phyloP scores from a whole-genome alignment of 73 alveolate genomes.

The Paramecium caudatum region DNA sequence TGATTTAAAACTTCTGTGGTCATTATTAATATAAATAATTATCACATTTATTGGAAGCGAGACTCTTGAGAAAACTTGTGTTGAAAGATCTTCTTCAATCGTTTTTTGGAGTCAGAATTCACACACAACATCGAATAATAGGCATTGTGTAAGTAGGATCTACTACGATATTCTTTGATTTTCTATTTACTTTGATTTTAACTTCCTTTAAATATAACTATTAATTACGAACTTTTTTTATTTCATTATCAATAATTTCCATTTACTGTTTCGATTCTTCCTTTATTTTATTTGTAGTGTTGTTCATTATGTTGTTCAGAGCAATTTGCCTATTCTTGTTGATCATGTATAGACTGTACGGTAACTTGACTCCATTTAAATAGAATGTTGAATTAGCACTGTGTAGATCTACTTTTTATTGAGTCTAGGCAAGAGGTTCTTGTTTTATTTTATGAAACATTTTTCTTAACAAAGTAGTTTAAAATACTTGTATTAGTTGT shows the following conservation, averaged over 20 bases:
- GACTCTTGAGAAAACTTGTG: conserved; percentile 15
- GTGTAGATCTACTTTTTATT: too few relatives aligned
- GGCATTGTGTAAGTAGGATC: conserved; percentile 31
- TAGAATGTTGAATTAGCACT: not conserved
- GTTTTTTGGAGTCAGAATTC: conserved; percentile 8
- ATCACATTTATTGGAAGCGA: conserved; percentile 55
- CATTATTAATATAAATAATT: too few relatives aligned
- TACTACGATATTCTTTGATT: conserved; percentile 37
- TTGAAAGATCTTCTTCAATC: not conserved
- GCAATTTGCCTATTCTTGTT: conserved; percentile 9
- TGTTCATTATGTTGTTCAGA: not conserved
- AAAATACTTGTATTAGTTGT: not conserved
- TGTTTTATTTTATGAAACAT: too few relatives aligned
- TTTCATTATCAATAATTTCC: not conserved
- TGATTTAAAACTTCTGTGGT: too few relatives aligned
- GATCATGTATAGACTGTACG: conserved; percentile 11
- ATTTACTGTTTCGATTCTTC: conserved; percentile 3
- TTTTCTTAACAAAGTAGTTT: too few relatives aligned
- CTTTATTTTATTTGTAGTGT: not conserved
- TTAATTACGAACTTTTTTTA: conserved; percentile 17
- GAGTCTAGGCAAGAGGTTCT: too few relatives aligned
- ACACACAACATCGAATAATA: conserved; percentile 14
- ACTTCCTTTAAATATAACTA: not conserved
- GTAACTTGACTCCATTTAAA: conserved; percentile 15
- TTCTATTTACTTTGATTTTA: conserved; percentile 15